Base-by-base conservation (phyloP, 2,329 filamentous ascomycete species). In the Teratosphaeria pseudoeucalypti region DNA sequence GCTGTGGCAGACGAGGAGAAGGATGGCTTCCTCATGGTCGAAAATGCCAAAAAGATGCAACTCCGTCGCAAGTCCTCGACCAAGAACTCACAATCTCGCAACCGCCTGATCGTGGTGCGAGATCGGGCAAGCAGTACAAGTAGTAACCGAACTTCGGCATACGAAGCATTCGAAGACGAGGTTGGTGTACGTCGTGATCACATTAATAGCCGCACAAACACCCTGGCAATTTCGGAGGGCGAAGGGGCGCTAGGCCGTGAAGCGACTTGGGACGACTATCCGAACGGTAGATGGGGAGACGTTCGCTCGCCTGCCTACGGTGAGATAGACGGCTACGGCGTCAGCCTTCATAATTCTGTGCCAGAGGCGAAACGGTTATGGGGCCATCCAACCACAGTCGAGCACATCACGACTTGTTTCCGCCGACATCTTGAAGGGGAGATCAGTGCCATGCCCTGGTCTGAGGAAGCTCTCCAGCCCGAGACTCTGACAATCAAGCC, bases 251-350 rank as follows among this genome's bases (percentile, higher is more conserved):
- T 96, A 6, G 94, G 92, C 11, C 83, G 94, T 56, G 92, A 97
- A 78, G 94, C 94, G 37, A 99, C 94, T 0, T 99, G 94, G 94
- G 94, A 99, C 69, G 94, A 99, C 68, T 99, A 91, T 74, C 92
- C 92, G 63, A 97, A 97, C 77, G 94, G 92, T 32, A 85, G 92
- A 58, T 97, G 92, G 85, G 92, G 92, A 71, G 92, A 96, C 69
- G 89, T 92, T 4, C 84, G 92, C 57, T 96, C 91, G 2, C 91
- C 91, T 37, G 92, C 92, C 0, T 97, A 95, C 71, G 92, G 92
- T 68, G 91, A 96, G 74, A 96, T 96, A 61, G 92, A 97, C 70
- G 92, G 92, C n/a, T 97, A 97, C 71, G 94, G 94, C 11, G 91
- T 95, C n/a, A 94, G 88, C 59, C 79, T 99, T 47, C 94, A 96